Conservation (phyloP, 805 yeast species). For the Candida pseudoglaebosa region DNA sequence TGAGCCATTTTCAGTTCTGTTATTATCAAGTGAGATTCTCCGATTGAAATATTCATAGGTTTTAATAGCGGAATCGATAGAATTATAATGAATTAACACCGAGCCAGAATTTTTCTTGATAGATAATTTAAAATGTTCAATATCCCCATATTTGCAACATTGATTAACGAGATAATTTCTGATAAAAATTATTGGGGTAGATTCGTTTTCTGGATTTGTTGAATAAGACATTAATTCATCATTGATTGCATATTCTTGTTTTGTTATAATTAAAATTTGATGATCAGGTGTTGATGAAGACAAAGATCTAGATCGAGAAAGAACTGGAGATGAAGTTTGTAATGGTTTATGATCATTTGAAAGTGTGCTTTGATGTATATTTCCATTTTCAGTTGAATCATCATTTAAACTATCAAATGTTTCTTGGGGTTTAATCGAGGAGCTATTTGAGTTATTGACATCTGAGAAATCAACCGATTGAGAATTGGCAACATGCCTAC, state of each 20-base stretch:
- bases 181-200: neutral
- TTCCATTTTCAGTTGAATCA: neutral
- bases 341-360: neutral
- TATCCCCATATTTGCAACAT: slow-evolving; percentile 37
- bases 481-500: too few species aligned
- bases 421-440: too few species aligned
- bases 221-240: neutral
- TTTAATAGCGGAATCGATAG: slow-evolving; percentile 45
- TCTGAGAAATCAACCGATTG: too few species aligned
- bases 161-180: slow-evolving; percentile 18
- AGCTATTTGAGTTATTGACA: too few species aligned
- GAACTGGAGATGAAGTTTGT: neutral
- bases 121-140: slow-evolving; percentile 31
- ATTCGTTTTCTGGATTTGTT: neutral
- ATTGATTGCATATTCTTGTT: neutral
- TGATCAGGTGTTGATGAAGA: neutral
- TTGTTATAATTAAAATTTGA: slow-evolving; percentile 1
- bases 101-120: slow-evolving; percentile 8
- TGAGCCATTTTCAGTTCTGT: slow-evolving; percentile 5
- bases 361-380: neutral
- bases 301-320: neutral
- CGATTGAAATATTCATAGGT: slow-evolving; percentile 32
- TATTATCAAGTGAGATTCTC: slow-evolving; percentile 18
- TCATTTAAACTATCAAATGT: slow-evolving; percentile 1
- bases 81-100: slow-evolving; percentile 34